A percentile compares a stretch with the other conserved stretches of the same genome.
phyloP scores from a whole-genome alignment of 129 eudicot genomes.

The Gnaphalium uliginosum region DNA sequence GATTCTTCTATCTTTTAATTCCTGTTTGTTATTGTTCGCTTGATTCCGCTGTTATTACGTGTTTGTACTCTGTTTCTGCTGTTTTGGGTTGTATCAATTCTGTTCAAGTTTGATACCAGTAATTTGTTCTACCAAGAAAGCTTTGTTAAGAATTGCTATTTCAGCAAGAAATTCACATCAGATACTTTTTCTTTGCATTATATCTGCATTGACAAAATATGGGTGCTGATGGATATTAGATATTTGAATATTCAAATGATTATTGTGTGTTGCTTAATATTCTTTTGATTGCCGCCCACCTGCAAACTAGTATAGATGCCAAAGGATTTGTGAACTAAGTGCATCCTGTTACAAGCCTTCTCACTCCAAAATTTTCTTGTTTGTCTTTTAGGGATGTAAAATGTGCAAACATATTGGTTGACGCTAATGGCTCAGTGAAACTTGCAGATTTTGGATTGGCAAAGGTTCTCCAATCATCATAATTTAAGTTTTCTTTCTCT shows the following conservation, averaged over 20 bases:
- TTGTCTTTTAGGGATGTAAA: conserved; percentile 80
- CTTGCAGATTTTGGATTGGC: conserved; percentile 99
- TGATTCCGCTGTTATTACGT: no score
- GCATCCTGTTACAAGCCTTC: conserved; percentile 5
- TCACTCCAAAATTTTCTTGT: conserved; percentile 11
- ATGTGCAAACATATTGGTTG: conserved; percentile 92
- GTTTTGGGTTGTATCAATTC: no score
- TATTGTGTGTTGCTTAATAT: neutral
- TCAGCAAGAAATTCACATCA: no score
- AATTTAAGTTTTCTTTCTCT: neutral
- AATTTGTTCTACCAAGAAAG: no score
- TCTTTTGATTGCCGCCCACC: neutral
- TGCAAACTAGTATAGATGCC: conserved; percentile 6
- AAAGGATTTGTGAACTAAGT: conserved; percentile 1
- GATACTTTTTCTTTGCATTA: neutral
- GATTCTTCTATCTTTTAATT: no score
- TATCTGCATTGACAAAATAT: neutral
- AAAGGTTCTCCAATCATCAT: conserved; percentile 53
- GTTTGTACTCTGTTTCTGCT: no score
- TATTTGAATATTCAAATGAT: no score
- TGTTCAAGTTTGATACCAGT: no score
- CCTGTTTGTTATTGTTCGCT: no score
- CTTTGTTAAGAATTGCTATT: no score
- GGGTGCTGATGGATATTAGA: neutral
- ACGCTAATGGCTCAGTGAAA: conserved; percentile 74